Evolutionary conservation across 2,329 filamentous ascomycete genomes (phyloP), one percentile per base, ranked within the genome.

Genomic region (Exophiala xenobiotica): DNA sequence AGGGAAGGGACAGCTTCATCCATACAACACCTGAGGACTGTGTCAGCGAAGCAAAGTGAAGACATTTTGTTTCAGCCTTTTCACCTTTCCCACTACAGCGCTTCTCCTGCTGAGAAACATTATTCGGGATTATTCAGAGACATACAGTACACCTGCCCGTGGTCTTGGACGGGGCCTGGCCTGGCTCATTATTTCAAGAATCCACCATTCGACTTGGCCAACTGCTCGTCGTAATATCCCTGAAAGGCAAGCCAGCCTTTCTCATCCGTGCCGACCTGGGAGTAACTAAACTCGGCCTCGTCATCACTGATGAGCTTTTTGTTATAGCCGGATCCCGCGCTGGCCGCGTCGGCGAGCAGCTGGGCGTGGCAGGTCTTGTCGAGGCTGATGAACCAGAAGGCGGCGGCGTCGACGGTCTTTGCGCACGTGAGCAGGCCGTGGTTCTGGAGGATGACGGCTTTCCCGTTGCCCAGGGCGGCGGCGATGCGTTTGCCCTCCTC

Each of bases 371-470:
- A 72, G 37, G 69, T 68, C 42, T 71, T 63, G 27, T 73, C 70
- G n/a, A 73, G 61, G 49, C 68, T 70, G 42, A 76, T 70, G 62
- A 81, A 81, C 77, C 78, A 81, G 56, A 74, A 79, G 2, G 80
- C 72, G 2, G 75, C 70, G 48, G 71, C 71, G 59, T 81, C 79
- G 46, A 82, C 69, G 1, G 70, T 72, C 22, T 67, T 57, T 7
- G 76, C 79, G 19, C 72, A 73, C 1, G 79, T 80, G 52, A 82
- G 63, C 14, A 81, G 64, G 0, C 79, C 79, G 61, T 82, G 78
- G 60, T 80, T 81, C 56, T 74, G 71, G n/a, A 81, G 64, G 11
- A 82, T 67, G 3, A 72, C 77, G 0, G 77, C 78, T 61, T 81
- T 81, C 46, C 71, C 73, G 14, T 59, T 54, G 1, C 78, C 78